Base-by-base conservation (phyloP, 2,329 filamentous ascomycete species). In the Paramyrothecium roridum region DNA sequence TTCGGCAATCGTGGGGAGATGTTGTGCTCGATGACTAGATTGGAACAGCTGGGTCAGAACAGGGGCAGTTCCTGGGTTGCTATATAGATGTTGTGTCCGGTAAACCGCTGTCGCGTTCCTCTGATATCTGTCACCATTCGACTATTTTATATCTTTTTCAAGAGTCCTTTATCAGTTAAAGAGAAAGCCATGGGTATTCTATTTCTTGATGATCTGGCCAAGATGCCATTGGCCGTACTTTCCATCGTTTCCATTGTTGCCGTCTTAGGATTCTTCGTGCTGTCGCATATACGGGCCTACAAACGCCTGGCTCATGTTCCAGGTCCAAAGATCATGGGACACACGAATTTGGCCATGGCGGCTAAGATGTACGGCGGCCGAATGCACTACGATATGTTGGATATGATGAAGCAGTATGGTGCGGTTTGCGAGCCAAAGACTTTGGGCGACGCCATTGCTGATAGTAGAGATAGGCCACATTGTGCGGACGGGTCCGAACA, bases 341-440 rank as follows among this genome's bases (percentile, higher is more conserved):
- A 46, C 11, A 57, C 55, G 11, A 57, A 57, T 22, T 21, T 54
- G 20, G 20, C 26, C 26, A 52, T 54, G 48, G 55, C 49, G 7
- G 10, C 19, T 8, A 57, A 49, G 23, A 54, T 53, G 48, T 49
- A 52, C 20, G 61, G 62, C 17, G 68, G 66, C 7, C 54, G 57
- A 8, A 58, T 59, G 33, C 60, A 67, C 51, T 52, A 62, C 13
- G 62, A 67, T 33, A 53, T 65, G 23, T 61, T 61, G 34, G 60
- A 68, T n/a, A 61, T 65, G 11, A 60, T 52, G 46, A 49, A 64
- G 48, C 62, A 65, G 53, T 69, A 70, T 50, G 64, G 64, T 67
- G 45, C 40, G 61, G 63, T n/a, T 22, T 48, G 10, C 26, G 26
- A 30, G 26, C 26, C 4, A 30, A 4, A 4, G 26, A 30, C 26